Evolutionary conservation across 2,329 filamentous ascomycete species (phyloP).

Genomic region (Annulohypoxylon truncatum): DNA sequence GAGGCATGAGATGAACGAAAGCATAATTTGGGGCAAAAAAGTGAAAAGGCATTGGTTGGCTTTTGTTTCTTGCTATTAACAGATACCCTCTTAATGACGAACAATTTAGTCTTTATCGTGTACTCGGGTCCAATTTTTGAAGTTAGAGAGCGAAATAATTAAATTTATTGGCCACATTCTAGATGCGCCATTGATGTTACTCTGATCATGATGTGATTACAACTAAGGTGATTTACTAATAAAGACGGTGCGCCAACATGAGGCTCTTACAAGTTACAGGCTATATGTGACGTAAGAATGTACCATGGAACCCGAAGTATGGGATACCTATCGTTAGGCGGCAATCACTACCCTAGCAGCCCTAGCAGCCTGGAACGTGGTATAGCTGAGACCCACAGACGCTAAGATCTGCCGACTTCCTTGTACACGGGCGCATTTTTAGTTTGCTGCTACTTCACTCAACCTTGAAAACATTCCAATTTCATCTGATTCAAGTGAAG

Average conservation of each 20-base stretch:
- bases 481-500: conserved; percentile 13
- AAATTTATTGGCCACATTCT: too few species aligned
- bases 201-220: background rate
- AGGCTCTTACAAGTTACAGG: background rate
- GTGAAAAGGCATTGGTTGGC: conserved; percentile 12
- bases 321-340: background rate
- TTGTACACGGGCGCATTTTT: background rate
- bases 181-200: too few species aligned
- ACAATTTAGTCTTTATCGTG: background rate
- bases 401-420: conserved; percentile 1
- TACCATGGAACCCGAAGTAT: background rate
- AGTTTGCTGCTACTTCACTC: background rate
- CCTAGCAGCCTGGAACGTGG: background rate
- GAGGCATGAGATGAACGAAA: conserved; percentile 13
- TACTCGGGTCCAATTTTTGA: too few species aligned
- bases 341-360: background rate
- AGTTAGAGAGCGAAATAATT: too few species aligned
- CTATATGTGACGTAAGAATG: conserved; percentile 11
- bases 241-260: background rate
- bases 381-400: background rate
- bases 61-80: background rate
- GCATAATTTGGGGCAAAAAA: conserved; percentile 3
- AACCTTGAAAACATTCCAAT: background rate
- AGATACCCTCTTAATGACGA: conserved; percentile 34
- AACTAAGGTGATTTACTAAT: background rate